A percentile compares a stretch with the other conserved stretches of the same genome.
phyloP scores from a whole-genome alignment of 2,329 filamentous ascomycete genomes.

The Davidsoniella australis region DNA sequence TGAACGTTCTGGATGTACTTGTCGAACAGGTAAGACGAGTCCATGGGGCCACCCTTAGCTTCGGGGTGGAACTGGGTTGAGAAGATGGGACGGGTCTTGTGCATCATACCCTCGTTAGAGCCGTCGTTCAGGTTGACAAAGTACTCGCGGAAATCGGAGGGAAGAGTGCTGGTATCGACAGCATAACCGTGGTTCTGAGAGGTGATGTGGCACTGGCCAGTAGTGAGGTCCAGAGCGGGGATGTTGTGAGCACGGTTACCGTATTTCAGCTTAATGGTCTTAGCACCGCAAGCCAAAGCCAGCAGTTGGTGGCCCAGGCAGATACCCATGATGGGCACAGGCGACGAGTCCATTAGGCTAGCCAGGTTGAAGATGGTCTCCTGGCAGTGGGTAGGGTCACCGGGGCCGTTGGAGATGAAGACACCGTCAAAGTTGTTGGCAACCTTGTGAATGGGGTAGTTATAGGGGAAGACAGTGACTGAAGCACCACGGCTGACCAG shows the following conservation, averaged over 20 bases:
- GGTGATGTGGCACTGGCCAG: slow-evolving; percentile 95
- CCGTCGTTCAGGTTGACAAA: slow-evolving; percentile 97
- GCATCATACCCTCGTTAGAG: slow-evolving; percentile 94
- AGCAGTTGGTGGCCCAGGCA: slow-evolving; percentile 95
- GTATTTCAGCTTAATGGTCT: slow-evolving; percentile 96
- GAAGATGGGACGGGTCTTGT: slow-evolving; percentile 92
- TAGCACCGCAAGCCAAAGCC: slow-evolving; percentile 71
- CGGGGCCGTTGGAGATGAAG: slow-evolving; percentile 97
- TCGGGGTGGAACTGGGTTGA: slow-evolving; percentile 98
- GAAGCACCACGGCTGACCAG: slow-evolving; percentile 81
- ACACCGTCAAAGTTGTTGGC: slow-evolving; percentile 95
- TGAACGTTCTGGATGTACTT: slow-evolving; percentile 83
- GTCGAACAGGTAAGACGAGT: slow-evolving; percentile 92
- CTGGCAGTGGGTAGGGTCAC: slow-evolving; percentile 93
- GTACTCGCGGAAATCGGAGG: slow-evolving; percentile 86
- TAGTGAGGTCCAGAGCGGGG: slow-evolving; percentile 82
- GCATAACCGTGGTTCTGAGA: slow-evolving; percentile 98
- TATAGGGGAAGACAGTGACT: slow-evolving; percentile 86
- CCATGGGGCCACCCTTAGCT: slow-evolving; percentile 90
- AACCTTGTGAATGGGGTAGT: slow-evolving; percentile 97
- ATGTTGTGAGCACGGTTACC: slow-evolving; percentile 99
- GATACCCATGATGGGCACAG: slow-evolving; percentile 91
- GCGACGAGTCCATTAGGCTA: slow-evolving; percentile 78
- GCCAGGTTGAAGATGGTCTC: slow-evolving; percentile 84
- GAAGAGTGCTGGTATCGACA: slow-evolving; percentile 68